Base-by-base conservation (phyloP, 108 stramenopile genomes). In the Nannochloropsis gaditana region DNA sequence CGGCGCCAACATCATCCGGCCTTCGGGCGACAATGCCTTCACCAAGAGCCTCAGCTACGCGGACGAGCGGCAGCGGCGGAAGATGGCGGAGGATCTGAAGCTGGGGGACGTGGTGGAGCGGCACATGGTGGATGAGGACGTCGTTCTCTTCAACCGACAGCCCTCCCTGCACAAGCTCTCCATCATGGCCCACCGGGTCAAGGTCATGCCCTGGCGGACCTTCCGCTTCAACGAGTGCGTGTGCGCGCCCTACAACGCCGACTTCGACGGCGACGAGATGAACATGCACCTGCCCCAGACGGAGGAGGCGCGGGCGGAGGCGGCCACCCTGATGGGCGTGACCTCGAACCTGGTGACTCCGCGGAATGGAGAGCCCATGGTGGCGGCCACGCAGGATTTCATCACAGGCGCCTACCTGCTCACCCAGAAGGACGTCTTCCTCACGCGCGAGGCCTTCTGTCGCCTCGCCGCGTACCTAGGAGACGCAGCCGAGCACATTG, bases 201-300 rank as follows among this genome's bases (percentile, higher is more conserved):
- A 96, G 90, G 86, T 99, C 50, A 89, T 97, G 91, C 93, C 95
- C 21, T 96, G 95, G 94, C 83, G 96, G 44, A 98, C 99, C 2
- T 97, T 99, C 88, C 94, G 97, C 21, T 98, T 99, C 94, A 99
- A 99, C 88, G 98, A 96, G 86, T 97, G 97, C 86, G 97, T 96
- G 79, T 99, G 99, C 92, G 94, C 95, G 45, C 97, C 99, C 9
- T 99, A 97, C 91, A 98, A 98, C 87, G 97, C 91, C 45, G 99
- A 99, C 87, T 99, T 99, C 87, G 97, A 99, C 90, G 99, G 99
- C 59, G 99, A 99, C 90, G 99, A 99, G 91, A 99, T 99, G 97
- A 98, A 99, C 87, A 93, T 99, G 95, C 99, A 99, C 91, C 86
- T 98, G 21, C 99, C 99, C 15, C 99, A 99, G 91, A 99, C 97